Conservation (phyloP, 176 grass and related monocot species). For the Carex myosuroides region DNA sequence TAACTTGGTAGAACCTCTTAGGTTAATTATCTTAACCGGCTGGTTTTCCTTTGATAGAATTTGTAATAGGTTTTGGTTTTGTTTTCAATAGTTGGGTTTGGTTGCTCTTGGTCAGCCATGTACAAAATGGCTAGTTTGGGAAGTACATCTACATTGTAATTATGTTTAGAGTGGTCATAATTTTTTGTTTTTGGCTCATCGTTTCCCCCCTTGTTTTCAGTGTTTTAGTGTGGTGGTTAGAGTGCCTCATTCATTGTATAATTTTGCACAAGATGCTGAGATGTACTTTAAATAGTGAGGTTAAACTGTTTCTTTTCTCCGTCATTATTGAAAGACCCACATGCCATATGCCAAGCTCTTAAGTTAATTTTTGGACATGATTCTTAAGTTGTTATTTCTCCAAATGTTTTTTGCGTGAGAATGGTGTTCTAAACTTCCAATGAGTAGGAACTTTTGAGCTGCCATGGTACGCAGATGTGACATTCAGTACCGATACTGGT, state of each 20-base stretch:
- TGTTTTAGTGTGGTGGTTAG: not conserved
- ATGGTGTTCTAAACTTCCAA: not conserved
- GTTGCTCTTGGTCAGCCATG: not conserved
- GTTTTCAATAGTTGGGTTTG: not conserved
- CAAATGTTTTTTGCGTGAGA: not conserved
- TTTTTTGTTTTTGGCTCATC: not conserved
- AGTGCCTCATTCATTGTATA: not conserved
- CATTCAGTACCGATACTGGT: too few relatives aligned
- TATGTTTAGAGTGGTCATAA: not conserved
- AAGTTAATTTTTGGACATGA: not conserved
- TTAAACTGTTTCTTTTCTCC: not conserved
- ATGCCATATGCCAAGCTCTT: not conserved
- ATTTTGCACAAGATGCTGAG: not conserved
- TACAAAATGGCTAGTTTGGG: not conserved
- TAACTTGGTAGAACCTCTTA: not conserved
- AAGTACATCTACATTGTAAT: constrained; percentile 7
- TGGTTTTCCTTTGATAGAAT: constrained; percentile 15
- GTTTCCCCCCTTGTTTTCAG: not conserved
- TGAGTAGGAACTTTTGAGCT: too few relatives aligned
- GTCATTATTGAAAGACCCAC: not conserved
- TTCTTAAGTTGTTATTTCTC: not conserved
- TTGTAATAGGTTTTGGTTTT: constrained; percentile 12
- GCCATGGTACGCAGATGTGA: too few relatives aligned
- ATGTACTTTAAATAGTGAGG: not conserved
- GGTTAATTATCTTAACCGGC: constrained; percentile 9